Conservation (phyloP, 371 early-diverging fungal species). For the Apophysomyces elegans region DNA sequence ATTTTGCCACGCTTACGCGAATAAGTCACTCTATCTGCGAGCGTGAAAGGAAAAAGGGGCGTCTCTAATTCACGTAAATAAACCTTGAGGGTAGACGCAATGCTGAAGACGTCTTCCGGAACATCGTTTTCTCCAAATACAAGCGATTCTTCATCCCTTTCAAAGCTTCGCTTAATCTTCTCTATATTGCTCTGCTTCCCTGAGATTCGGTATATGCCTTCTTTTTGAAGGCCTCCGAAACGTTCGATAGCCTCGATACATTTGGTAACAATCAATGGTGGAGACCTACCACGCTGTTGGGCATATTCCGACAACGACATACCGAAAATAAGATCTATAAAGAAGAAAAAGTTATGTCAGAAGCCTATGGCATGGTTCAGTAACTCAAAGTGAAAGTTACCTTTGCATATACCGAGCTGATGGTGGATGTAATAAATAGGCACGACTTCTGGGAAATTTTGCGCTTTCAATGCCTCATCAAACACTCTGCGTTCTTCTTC, state of each 20-base stretch:
- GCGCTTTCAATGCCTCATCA: conserved; percentile 9
- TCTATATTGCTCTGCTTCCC: conserved; percentile 66
- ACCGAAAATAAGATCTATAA: conserved; percentile 64
- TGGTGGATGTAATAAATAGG: conserved; percentile 27
- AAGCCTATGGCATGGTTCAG: neutral
- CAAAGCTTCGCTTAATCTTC: conserved; percentile 60
- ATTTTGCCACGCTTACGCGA: conserved; percentile 44
- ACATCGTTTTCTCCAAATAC: conserved; percentile 55
- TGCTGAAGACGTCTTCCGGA: conserved; percentile 60
- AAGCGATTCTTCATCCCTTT: conserved; percentile 57
- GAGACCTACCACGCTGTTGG: conserved; percentile 46
- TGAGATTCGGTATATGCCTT: conserved; percentile 73
- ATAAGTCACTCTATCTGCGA: conserved; percentile 60
- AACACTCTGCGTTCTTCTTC: conserved; percentile 17
- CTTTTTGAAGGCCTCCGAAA: conserved; percentile 62
- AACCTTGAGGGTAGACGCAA: conserved; percentile 66
- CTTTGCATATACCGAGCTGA: conserved; percentile 36
- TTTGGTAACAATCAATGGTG: conserved; percentile 60
- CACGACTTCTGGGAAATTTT: conserved; percentile 13
- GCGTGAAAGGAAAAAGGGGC: conserved; percentile 66
- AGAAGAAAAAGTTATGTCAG: conserved; percentile 3
- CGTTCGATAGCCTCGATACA: conserved; percentile 67
- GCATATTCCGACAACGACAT: conserved; percentile 56
- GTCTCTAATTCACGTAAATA: conserved; percentile 69
- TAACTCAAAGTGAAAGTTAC: conserved; percentile 19